Percentiles rank a stretch among this genome's conserved stretches.
phyloP scores from a whole-genome alignment of 441 rosid species.

The Adansonia madagascariensis region DNA sequence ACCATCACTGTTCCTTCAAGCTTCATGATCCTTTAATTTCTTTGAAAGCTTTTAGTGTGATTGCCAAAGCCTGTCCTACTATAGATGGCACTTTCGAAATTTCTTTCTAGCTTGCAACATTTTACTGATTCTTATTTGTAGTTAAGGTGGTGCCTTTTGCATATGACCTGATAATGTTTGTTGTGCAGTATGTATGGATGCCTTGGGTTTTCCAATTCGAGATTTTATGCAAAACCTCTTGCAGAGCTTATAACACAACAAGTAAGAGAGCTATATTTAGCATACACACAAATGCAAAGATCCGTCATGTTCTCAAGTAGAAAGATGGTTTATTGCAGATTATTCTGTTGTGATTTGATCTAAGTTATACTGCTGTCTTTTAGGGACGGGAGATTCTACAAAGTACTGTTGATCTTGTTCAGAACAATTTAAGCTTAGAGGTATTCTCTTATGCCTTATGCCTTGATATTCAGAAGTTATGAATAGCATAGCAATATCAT shows the following conservation, averaged over 20 bases:
- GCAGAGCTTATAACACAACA: conserved; percentile 94
- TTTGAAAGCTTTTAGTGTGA: background rate
- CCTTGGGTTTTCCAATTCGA: conserved; percentile 95
- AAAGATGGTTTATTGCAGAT: conserved; percentile 14
- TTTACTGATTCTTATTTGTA: conserved; percentile 10
- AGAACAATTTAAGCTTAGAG: conserved; percentile 88
- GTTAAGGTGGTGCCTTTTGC: background rate
- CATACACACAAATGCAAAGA: conserved; percentile 23
- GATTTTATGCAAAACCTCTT: conserved; percentile 97
- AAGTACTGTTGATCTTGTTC: conserved; percentile 94
- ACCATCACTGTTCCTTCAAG: background rate
- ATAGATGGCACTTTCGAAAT: conserved; percentile 1
- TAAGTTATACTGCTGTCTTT: conserved; percentile 29
- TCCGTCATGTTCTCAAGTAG: background rate
- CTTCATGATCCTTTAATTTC: conserved; percentile 13
- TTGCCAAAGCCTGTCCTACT: background rate
- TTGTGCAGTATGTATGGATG: conserved; percentile 93
- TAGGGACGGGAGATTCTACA: conserved; percentile 98
- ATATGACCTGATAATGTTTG: conserved; percentile 19
- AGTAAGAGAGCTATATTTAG: conserved; percentile 45
- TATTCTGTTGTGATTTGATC: conserved; percentile 24
- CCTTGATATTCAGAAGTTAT: conserved; percentile 31
- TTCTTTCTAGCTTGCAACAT: conserved; percentile 15
- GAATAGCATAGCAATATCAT: conserved; percentile 12
- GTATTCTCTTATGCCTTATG: conserved; percentile 41